These are phyloP conservation scores for Microbotryum lychnidis-dioicae DNA, from an alignment of 1,284 basidiomycete genomes.

Conservation along the genomic window DNA sequence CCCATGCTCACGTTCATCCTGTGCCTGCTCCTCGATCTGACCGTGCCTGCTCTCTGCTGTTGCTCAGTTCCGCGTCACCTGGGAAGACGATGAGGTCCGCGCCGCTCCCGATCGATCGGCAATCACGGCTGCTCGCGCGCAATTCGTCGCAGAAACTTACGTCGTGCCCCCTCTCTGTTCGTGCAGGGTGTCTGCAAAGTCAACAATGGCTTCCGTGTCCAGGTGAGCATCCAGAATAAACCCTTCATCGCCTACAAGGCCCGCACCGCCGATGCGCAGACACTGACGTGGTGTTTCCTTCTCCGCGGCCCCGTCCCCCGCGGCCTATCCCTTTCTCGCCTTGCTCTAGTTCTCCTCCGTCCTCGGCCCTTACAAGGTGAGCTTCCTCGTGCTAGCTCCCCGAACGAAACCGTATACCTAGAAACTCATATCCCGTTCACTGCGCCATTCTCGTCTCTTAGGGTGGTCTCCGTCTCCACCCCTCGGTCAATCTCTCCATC, in stretches of 20 bases:
- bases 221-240: neutral
- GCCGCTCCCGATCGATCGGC: neutral
- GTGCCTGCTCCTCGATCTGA: neutral
- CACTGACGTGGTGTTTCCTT: neutral
- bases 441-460: slow-evolving; percentile 6
- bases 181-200: slow-evolving; percentile 54
- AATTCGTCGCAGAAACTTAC: too few species aligned
- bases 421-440: neutral
- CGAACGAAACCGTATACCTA: neutral
- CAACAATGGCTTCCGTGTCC: slow-evolving; percentile 65
- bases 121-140: neutral
- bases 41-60: neutral
- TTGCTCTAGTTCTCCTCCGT: slow-evolving; percentile 62
- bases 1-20: slow-evolving; percentile 8
- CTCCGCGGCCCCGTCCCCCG: neutral
- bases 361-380: slow-evolving; percentile 64
- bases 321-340: slow-evolving; percentile 4
- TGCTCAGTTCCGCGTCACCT: slow-evolving; percentile 60
- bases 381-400: neutral
- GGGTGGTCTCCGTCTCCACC: slow-evolving; percentile 70
- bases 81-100: slow-evolving; percentile 58
- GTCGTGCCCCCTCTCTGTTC: too few species aligned
- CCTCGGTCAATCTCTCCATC: slow-evolving; percentile 72
- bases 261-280: neutral
- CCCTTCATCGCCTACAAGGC: neutral